Evolutionary conservation across 495 filamentous ascomycete species (phyloP).

Genomic region (Neurospora sp.): DNA sequence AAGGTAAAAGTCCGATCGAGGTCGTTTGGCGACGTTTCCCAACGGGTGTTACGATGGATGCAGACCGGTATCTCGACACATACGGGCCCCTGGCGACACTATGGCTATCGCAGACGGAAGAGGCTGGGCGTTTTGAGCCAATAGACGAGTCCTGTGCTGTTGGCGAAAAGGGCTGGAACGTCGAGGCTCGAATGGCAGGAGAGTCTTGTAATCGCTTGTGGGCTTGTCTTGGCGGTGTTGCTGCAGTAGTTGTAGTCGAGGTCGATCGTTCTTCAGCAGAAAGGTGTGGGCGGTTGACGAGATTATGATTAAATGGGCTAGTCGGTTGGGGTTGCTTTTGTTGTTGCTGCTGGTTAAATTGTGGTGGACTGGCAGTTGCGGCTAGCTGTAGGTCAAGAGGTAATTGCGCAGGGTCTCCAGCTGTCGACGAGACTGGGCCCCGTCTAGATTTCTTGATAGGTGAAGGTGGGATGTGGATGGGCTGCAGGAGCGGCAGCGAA

Average conservation of each 20-base stretch:
- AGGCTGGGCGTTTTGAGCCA: constrained; percentile 29
- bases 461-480: constrained; percentile 25
- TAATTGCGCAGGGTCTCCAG: constrained; percentile 1
- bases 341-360: constrained; percentile 6
- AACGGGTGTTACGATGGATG: constrained; percentile 14
- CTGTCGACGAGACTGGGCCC: constrained; percentile 22
- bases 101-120: constrained; percentile 24
- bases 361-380: constrained; percentile 6
- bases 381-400: constrained; percentile 10
- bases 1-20: constrained; percentile 3
- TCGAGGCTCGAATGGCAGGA: constrained; percentile 27
- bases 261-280: background rate
- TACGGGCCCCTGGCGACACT: constrained; percentile 11
- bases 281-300: background rate
- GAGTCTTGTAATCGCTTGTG: constrained; percentile 1
- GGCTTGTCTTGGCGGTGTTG: constrained; percentile 12
- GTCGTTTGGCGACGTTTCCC: constrained; percentile 17
- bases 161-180: constrained; percentile 21
- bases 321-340: constrained; percentile 7
- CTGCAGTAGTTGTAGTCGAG: constrained; percentile 10
- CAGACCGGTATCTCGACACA: constrained; percentile 10
- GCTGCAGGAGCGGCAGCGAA: constrained; percentile 21
- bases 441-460: background rate
- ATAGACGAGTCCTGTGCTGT: constrained; percentile 8
- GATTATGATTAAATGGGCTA: constrained; percentile 6